Evolutionary conservation across 768 basidiomycete genomes (phyloP).

Genomic region (Phallus indusiatus): DNA sequence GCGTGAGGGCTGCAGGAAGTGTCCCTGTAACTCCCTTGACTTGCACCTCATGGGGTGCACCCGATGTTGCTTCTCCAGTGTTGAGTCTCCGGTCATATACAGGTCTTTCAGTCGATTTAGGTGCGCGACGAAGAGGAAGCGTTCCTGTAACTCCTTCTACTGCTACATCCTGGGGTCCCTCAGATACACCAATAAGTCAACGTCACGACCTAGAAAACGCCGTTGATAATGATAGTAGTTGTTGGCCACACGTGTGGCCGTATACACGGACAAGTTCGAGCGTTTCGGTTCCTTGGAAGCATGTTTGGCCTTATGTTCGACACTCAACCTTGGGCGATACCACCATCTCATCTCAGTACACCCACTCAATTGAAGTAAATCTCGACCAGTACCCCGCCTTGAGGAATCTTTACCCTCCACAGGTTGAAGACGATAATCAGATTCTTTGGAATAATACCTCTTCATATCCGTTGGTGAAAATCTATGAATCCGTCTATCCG

Average conservation of each 20-base stretch:
- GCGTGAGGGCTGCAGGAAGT: constrained; percentile 46
- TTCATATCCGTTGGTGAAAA: neutral
- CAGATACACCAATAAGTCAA: constrained; percentile 32
- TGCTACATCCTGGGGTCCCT: constrained; percentile 43
- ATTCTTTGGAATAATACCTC: neutral
- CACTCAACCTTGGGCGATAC: neutral
- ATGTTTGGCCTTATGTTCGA: constrained; percentile 27
- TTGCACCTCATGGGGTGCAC: constrained; percentile 38
- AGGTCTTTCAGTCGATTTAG: constrained; percentile 33
- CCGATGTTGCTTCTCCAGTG: constrained; percentile 26
- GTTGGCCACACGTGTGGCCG: constrained; percentile 3
- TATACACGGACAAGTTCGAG: constrained; percentile 2
- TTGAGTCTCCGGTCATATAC: constrained; percentile 19
- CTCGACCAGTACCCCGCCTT: neutral
- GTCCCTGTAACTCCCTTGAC: constrained; percentile 42
- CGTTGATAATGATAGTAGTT: constrained; percentile 18
- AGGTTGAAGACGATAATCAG: neutral
- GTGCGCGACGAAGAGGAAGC: constrained; percentile 26
- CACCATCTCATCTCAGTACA: neutral
- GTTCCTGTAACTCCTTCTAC: constrained; percentile 34
- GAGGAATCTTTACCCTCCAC: neutral
- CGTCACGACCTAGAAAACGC: constrained; percentile 23
- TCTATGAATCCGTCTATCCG: constrained; percentile 28
- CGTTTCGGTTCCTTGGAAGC: constrained; percentile 17
- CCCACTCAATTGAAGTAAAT: neutral